Evolutionary conservation across 192 early-diverging fungal species (phyloP).

Genomic region (Podila horticola): DNA sequence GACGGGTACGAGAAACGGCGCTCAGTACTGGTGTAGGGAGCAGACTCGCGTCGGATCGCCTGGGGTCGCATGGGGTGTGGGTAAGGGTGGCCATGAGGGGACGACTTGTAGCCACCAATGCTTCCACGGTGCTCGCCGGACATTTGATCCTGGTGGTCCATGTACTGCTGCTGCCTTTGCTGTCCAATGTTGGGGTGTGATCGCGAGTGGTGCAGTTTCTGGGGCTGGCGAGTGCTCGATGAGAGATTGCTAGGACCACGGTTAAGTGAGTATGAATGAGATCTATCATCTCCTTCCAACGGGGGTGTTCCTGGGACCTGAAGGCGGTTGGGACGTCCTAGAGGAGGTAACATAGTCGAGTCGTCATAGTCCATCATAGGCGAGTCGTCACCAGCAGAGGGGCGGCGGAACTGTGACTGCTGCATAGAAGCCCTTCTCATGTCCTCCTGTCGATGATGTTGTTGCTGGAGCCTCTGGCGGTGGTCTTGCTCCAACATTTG

Average conservation of each 20-base stretch:
- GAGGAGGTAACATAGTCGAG: neutral
- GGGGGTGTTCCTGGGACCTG: constrained; percentile 37
- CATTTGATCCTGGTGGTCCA: constrained; percentile 37
- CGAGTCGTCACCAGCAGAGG: constrained; percentile 28
- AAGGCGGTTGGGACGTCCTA: constrained; percentile 3
- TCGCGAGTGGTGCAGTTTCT: constrained; percentile 46
- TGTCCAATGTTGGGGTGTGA: constrained; percentile 52
- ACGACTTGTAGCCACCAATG: constrained; percentile 2
- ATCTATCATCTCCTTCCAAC: constrained; percentile 13
- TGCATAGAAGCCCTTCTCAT: constrained; percentile 26
- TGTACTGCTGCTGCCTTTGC: constrained; percentile 29
- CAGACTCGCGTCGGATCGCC: constrained; percentile 20
- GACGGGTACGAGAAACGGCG: constrained; percentile 38
- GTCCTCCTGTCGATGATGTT: constrained; percentile 5
- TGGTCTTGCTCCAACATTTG: constrained; percentile 6
- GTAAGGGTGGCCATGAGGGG: constrained; percentile 6
- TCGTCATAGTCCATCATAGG: constrained; percentile 47
- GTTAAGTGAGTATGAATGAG: constrained; percentile 11
- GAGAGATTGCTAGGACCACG: neutral
- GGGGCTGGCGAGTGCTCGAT: constrained; percentile 8
- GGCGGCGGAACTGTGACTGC: constrained; percentile 13
- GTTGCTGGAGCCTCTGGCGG: constrained; percentile 8
- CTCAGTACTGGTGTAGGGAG: constrained; percentile 15
- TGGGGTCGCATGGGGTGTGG: constrained; percentile 11
- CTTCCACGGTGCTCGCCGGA: constrained; percentile 27